These are phyloP conservation scores for Tetrapyrgos nigripes DNA, from an alignment of 1,284 basidiomycete species.

Conservation along the genomic window DNA sequence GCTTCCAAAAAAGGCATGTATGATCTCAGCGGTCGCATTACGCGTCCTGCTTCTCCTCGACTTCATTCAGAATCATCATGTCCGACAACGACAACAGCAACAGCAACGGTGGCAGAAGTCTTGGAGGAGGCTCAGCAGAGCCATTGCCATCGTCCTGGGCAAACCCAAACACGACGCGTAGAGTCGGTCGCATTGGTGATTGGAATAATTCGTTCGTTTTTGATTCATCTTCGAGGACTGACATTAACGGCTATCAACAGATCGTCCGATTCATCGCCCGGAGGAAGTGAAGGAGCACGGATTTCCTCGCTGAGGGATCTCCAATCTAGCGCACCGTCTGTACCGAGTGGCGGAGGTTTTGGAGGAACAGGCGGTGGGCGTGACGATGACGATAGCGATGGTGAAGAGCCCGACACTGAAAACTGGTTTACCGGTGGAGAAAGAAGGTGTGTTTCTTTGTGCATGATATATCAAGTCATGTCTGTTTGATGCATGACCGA, in stretches of 20 bases:
- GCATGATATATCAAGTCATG: neutral
- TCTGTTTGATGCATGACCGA: neutral
- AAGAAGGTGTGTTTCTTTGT: conserved; percentile 64
- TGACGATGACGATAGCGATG: conserved; percentile 57
- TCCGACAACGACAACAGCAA: conserved; percentile 39
- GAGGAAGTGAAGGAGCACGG: neutral
- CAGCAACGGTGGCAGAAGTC: conserved; percentile 45
- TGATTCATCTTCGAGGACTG: neutral
- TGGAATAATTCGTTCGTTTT: conserved; percentile 26
- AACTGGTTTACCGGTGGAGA: conserved; percentile 90
- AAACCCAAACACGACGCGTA: conserved; percentile 38
- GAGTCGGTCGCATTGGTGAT: conserved; percentile 45
- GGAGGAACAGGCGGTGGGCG: conserved; percentile 34
- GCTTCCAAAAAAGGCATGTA: neutral
- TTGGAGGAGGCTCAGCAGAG: conserved; percentile 51
- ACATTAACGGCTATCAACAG: neutral
- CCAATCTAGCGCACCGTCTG: conserved; percentile 4
- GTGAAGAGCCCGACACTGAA: conserved; percentile 50
- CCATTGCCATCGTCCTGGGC: conserved; percentile 55
- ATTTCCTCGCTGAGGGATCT: conserved; percentile 17
- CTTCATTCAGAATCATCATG: conserved; percentile 42
- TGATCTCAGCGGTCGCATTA: neutral
- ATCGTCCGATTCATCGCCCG: neutral
- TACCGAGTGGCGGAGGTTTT: neutral
- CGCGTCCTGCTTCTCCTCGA: conserved; percentile 2